Conservation (phyloP, 257 asterid genomes). For the Lycium barbarum region DNA sequence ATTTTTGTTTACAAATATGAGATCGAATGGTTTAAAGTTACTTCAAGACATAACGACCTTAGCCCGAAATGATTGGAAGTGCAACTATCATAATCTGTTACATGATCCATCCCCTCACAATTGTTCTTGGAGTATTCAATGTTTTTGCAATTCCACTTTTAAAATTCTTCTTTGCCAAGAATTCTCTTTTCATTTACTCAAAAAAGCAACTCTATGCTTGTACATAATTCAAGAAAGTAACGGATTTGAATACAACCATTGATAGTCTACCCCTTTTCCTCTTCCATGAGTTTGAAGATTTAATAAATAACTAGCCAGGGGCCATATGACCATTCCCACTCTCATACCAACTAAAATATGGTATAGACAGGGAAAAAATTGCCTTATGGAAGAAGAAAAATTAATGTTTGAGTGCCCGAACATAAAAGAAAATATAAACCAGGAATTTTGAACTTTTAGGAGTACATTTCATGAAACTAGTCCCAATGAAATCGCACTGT, state of each 20-base stretch:
- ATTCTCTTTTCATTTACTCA: neutral
- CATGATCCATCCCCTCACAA: neutral
- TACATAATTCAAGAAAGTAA: neutral
- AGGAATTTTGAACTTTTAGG: too few relatives aligned
- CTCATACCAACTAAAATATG: neutral
- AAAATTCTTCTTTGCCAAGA: neutral
- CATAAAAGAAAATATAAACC: too few relatives aligned
- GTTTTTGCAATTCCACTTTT: neutral
- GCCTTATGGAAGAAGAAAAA: neutral
- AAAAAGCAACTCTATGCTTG: neutral
- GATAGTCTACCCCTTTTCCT: neutral
- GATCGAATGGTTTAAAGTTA: neutral
- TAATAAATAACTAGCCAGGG: neutral
- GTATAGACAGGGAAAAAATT: neutral
- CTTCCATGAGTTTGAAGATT: neutral
- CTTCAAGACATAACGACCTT: neutral
- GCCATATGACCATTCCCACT: neutral
- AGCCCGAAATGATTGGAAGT: neutral
- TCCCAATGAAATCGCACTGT: too few relatives aligned
- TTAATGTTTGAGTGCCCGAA: too few relatives aligned
- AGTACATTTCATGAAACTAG: too few relatives aligned
- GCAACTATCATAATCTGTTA: neutral
- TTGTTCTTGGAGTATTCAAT: neutral
- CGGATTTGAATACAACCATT: neutral
- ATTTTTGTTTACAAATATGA: neutral